These are phyloP conservation scores for Naumovozyma baii DNA, from an alignment of 805 yeast genomes.

Conservation along the genomic window DNA sequence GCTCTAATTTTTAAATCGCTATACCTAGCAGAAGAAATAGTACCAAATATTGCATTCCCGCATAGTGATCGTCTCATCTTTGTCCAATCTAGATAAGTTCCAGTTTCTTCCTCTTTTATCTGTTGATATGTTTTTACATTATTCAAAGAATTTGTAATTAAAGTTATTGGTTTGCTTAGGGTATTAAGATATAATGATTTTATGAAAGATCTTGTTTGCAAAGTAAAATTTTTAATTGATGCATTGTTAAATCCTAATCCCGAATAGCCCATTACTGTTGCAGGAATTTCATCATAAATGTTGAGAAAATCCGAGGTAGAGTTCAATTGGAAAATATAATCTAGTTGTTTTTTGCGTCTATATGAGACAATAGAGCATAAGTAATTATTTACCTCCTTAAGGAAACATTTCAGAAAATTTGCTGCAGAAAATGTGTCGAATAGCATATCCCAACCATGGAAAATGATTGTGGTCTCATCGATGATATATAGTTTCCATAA, in stretches of 20 bases:
- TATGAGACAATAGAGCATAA: slow-evolving; percentile 1
- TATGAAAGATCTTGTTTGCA: slow-evolving; percentile 23
- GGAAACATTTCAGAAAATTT: slow-evolving; percentile 19
- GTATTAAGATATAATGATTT: slow-evolving; percentile 18
- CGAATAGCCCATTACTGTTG: no score
- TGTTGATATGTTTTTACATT: not conserved
- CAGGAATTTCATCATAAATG: slow-evolving; percentile 9
- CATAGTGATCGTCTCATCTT: slow-evolving; percentile 13
- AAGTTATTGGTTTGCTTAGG: slow-evolving; percentile 20
- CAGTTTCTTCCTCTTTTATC: not conserved
- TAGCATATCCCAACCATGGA: slow-evolving; percentile 26
- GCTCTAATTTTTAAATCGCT: slow-evolving; percentile 9
- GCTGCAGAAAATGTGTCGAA: slow-evolving; percentile 28
- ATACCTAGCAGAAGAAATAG: slow-evolving; percentile 11
- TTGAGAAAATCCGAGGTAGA: not conserved
- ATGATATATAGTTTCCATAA: slow-evolving; percentile 23
- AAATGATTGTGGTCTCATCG: slow-evolving; percentile 20
- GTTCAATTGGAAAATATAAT: slow-evolving; percentile 3
- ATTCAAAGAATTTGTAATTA: slow-evolving; percentile 6
- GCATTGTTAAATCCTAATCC: no score
- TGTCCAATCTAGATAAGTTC: slow-evolving; percentile 5
- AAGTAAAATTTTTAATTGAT: slow-evolving; percentile 18
- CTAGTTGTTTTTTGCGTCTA: not conserved
- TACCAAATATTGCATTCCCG: slow-evolving; percentile 25
- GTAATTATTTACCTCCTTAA: slow-evolving; percentile 11